Conservation (phyloP, 495 filamentous ascomycete species). For the Penicillium paradoxum region DNA sequence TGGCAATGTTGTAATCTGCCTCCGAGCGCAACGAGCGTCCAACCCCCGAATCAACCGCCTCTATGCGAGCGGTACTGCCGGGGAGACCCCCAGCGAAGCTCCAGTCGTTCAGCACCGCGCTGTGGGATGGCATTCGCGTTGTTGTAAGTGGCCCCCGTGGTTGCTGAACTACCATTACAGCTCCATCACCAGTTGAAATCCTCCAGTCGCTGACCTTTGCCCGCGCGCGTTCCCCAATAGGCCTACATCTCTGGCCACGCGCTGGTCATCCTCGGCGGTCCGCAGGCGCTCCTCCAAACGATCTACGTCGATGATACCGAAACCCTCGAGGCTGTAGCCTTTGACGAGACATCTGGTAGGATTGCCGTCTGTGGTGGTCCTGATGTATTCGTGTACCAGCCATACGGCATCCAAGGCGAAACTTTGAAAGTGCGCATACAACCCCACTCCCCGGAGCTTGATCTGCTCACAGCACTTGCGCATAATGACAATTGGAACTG, state of each 20-base stretch:
- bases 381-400: conserved; percentile 73
- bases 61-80: conserved; percentile 78
- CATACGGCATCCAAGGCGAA: conserved; percentile 65
- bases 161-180: neutral
- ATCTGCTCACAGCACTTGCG: neutral
- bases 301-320: conserved; percentile 78
- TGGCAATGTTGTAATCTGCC: conserved; percentile 39
- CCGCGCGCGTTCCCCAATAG: conserved; percentile 39
- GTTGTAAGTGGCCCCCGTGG: conserved; percentile 52
- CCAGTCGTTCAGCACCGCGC: conserved; percentile 80
- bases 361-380: conserved; percentile 66
- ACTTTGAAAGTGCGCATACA: conserved; percentile 44
- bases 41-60: conserved; percentile 31
- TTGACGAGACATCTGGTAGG: conserved; percentile 80
- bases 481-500: neutral
- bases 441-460: neutral
- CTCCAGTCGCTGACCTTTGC: conserved; percentile 12
- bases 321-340: conserved; percentile 63
- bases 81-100: conserved; percentile 85
- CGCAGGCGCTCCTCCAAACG: conserved; percentile 77
- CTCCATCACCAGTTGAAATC: neutral
- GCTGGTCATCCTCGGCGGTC: conserved; percentile 72
- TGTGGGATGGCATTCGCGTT: conserved; percentile 74
- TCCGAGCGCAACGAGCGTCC: conserved; percentile 27
- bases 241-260: conserved; percentile 86